Base-by-base conservation (phyloP, 202 grass and related monocot species). In the Brachypodium distachyon region DNA sequence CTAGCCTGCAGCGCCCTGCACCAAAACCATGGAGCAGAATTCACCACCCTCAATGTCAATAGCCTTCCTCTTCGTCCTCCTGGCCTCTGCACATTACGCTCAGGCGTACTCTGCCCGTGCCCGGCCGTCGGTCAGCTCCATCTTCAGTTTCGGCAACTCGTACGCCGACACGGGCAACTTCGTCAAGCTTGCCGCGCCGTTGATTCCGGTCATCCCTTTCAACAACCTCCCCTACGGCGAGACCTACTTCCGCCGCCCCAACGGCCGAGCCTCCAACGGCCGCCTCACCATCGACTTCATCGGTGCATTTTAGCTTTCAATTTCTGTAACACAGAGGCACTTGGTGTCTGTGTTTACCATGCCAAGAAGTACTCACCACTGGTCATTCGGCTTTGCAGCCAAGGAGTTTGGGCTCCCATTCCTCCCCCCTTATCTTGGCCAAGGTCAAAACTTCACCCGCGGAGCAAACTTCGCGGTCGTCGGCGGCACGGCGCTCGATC, bases 141-240 rank as follows among this genome's bases (percentile, higher is more conserved):
- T 92, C 37, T 92, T 92, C 67, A 82, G 42, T 67, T 91, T 91
- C 31, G 85, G 85, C 21, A 75, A 91, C 85, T 91, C 85, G 21
- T 84, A 82, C 31, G 73, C 80, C 43, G 89, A 92, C 76, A 83
- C 85, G 2, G 89, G 89, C 31, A 92, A 92, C 61, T 64, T 77
- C 44, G 2, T 77, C 8, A 33, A 65, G 13, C 29, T 41, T 17
- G 78, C 78, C 4, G 52, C 75, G 2, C 42, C 58, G 56, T 0
- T 61, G 12, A 4, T 76, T 1, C 73, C 73, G 25, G 6, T 49
- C n/a, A 62, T 76, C 12, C 25, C 73, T 25, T 76, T 76, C 41
- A 76, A 49, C 41, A 76, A 76, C 56, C 64, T 51, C 14, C 84
- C 88, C 63, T 91, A 91, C 41, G 84, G 84, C 36, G 81, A 76